Conservation (phyloP, 169 alveolate species). For the Perkinsus chesapeaki region DNA sequence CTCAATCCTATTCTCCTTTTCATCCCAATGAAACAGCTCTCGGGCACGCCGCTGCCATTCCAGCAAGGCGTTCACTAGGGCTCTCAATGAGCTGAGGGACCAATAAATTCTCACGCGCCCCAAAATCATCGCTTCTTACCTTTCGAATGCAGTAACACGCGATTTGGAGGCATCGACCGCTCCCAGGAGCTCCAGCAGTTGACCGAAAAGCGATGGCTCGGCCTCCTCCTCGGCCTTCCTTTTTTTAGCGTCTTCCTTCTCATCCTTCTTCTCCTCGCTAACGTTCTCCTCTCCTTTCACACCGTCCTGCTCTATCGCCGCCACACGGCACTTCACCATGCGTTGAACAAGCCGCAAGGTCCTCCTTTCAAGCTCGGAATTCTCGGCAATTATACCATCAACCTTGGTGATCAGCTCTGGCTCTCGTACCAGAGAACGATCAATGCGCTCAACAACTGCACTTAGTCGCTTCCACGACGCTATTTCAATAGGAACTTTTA, state of each 20-base stretch:
- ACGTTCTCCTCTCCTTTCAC: not conserved
- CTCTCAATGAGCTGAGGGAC: not conserved
- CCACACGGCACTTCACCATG: not conserved
- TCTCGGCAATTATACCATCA: not conserved
- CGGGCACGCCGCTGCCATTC: not conserved
- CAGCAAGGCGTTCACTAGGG: not conserved
- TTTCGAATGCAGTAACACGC: not conserved
- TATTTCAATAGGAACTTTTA: not conserved
- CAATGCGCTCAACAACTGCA: not conserved
- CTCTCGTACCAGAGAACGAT: not conserved
- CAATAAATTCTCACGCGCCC: not conserved
- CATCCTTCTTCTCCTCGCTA: not conserved
- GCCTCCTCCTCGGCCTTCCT: not conserved
- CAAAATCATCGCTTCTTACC: not conserved
- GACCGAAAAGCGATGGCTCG: not conserved
- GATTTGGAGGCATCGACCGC: not conserved
- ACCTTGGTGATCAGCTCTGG: not conserved
- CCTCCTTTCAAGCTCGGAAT: not conserved
- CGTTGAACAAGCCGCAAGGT: not conserved
- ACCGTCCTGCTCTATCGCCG: not conserved
- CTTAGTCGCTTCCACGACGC: not conserved
- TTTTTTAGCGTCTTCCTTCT: not conserved
- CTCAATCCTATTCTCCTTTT: not conserved
- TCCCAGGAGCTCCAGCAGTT: not conserved
- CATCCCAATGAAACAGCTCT: not conserved